Base-by-base conservation (phyloP, 139 green algal genomes). In the Coelastrella sp. region DNA sequence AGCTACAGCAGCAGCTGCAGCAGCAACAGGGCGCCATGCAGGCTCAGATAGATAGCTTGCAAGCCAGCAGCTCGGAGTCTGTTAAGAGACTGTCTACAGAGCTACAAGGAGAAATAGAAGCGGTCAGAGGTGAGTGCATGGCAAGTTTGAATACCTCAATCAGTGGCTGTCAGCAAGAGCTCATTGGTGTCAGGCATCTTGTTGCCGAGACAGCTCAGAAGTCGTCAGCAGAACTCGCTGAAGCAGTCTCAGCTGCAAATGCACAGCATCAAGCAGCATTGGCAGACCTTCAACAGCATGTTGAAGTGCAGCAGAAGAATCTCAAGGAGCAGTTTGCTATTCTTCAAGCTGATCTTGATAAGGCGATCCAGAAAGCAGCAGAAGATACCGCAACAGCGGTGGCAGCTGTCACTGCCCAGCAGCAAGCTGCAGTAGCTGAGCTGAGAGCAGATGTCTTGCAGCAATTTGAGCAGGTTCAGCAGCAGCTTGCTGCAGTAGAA, bases 401-500 rank as follows among this genome's bases (percentile, higher is more conserved):
- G 6, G 53, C 45, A 23, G 11, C 45, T 9, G 45, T 57, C 15
- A 57, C 45, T 23, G 45, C 53, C 30, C 19, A 64, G 53, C 53
- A 64, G 53, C 53, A 64, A 64, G 53, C 53, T 9, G 53, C 53
- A 32, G 21, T 27, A 21, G 53, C 53, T 32, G 19, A 8, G 35
- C 38, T 37, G 67, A 41, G 30, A 38, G 73, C 19, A 17, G 50
- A 8, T 35, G 17, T 38, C 25, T 11, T n/a, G 21, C 5, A 41
- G 19, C 8, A 60, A 35, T 32, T 6, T 27, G 74, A 57, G 35
- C 50, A 32, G 6, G 32, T 30, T 11, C 19, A 67, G 51, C 34
- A 69, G 51, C 45, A 66, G 72, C 45, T 62, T 48, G 72, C 72
- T 27, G 45, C 21, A 41, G 7, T 77, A 23, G 68, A 77, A 21